Evolutionary conservation across 2,329 filamentous ascomycete species (phyloP), one percentile per base, ranked within the genome.

Genomic region (Pseudocercospora fuligena): DNA sequence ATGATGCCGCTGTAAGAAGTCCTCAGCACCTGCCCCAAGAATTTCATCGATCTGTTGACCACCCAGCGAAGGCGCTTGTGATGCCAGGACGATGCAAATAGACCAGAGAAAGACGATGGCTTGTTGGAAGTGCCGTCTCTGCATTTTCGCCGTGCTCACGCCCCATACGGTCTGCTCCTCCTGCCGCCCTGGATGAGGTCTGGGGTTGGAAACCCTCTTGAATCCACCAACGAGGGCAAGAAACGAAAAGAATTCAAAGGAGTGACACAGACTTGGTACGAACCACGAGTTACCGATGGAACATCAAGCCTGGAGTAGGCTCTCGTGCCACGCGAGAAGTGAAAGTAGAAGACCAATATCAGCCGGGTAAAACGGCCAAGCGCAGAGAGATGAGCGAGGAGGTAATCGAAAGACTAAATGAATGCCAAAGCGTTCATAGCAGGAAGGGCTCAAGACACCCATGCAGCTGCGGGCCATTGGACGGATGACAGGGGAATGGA

Each of bases 401-500:
- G 51, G 23, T n/a, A 56, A 56, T 40, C 33, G 31, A 21, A 58
- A 21, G 19, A 23, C 31, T 58, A 58, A 58, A 58, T 43, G 56
- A 21, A 12, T 14, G 56, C 31, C 33, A 40, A 36, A 58, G 29
- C 29, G 19, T 33, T 56, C 51, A 27, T 33, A 27, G 27, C 7
- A n/a, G 53, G 31, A 33, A 36, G 53, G 53, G 53, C 29, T 33
- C 53, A 57, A n/a, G 21, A 58, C 31, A 58, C 31, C 54, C 56
- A 58, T 58, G 56, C 31, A n/a, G 12, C n/a, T 12, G 27, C 16
- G 36, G 25, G 31, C 56, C 31, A 58, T 58, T 58, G 56, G 16
- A 58, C 31, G 56, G 56, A 31, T 43, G 56, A 16, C 56, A 36
- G 21, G 56, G 56, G 56, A 58, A 58, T 43, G 31, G 36, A 31